phyloP scores from a whole-genome alignment of 164 flowering plant species.

The Chloranthus sessilifolius region DNA sequence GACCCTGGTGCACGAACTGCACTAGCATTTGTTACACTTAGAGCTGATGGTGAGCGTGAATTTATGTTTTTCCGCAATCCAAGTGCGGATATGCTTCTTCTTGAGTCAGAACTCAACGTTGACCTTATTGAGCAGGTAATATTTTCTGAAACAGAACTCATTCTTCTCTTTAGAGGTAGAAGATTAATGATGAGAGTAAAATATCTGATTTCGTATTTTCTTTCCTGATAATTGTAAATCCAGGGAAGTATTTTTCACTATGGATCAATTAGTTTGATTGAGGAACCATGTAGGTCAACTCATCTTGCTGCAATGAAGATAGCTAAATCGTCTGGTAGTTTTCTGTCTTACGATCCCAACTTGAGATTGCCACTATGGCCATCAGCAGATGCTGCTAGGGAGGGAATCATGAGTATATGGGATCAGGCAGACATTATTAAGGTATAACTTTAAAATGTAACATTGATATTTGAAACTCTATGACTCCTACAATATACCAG shows the following conservation, averaged over 20 bases:
- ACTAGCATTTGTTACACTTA: slow-evolving; percentile 63
- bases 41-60: slow-evolving; percentile 78
- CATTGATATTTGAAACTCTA: background rate
- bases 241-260: slow-evolving; percentile 72
- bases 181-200: background rate
- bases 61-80: slow-evolving; percentile 79
- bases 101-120: slow-evolving; percentile 57
- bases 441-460: slow-evolving; percentile 24
- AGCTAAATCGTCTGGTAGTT: slow-evolving; percentile 53
- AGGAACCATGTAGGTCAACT: slow-evolving; percentile 64
- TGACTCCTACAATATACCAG: background rate
- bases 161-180: background rate
- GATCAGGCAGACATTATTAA: slow-evolving; percentile 68
- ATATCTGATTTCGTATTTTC: slow-evolving; percentile 6
- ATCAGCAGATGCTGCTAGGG: slow-evolving; percentile 60
- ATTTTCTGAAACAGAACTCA: background rate
- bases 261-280: slow-evolving; percentile 78
- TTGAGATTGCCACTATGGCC: slow-evolving; percentile 76
- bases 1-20: slow-evolving; percentile 67
- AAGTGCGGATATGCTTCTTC: slow-evolving; percentile 79
- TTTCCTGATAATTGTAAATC: slow-evolving; percentile 2
- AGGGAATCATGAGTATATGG: slow-evolving; percentile 72
- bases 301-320: slow-evolving; percentile 65
- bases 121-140: slow-evolving; percentile 47
- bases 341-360: slow-evolving; percentile 78